A percentile compares a stretch with the other conserved stretches of the same genome.
Evolutionary conservation across 2,329 filamentous ascomycete species (phyloP).

Genomic region (Hypoxylon sp.): DNA sequence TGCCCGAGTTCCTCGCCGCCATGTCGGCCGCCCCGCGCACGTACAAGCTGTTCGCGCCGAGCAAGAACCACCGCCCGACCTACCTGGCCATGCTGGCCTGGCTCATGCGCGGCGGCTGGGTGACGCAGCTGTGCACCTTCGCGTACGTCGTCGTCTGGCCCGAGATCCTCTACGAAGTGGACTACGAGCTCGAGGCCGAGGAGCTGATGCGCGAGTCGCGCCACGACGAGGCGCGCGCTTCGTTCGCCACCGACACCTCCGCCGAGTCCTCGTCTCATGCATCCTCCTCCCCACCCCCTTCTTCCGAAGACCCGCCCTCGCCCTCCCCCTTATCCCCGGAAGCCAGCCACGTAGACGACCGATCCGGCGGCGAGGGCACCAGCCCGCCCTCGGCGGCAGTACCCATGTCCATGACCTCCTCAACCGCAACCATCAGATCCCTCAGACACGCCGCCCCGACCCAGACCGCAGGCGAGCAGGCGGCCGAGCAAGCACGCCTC

Average conservation of each 20-base stretch:
- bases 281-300: constrained; percentile 40
- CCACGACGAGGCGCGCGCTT: constrained; percentile 39
- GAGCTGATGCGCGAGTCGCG: constrained; percentile 59
- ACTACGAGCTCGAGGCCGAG: constrained; percentile 76
- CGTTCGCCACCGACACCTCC: constrained; percentile 25
- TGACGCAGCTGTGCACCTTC: constrained; percentile 92
- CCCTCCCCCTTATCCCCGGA: constrained; percentile 24
- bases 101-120: constrained; percentile 93
- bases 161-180: constrained; percentile 84
- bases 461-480: constrained; percentile 64
- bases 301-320: constrained; percentile 41
- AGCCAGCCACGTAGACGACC: constrained; percentile 3
- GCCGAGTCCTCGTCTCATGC: constrained; percentile 43
- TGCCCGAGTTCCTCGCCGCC: constrained; percentile 88
- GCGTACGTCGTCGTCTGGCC: constrained; percentile 88
- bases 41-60: constrained; percentile 87
- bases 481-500: constrained; percentile 71
- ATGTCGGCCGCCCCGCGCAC: constrained; percentile 84
- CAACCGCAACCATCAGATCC: constrained; percentile 24
- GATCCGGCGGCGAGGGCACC: not conserved
- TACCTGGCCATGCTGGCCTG: constrained; percentile 95
- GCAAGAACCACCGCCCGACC: constrained; percentile 84
- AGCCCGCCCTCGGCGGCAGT: constrained; percentile 5
- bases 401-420: constrained; percentile 31
- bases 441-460: constrained; percentile 1